Evolutionary conservation across 805 yeast species (phyloP), one percentile per base, ranked within the genome.

Genomic region (Jamesozyma gamospora): DNA sequence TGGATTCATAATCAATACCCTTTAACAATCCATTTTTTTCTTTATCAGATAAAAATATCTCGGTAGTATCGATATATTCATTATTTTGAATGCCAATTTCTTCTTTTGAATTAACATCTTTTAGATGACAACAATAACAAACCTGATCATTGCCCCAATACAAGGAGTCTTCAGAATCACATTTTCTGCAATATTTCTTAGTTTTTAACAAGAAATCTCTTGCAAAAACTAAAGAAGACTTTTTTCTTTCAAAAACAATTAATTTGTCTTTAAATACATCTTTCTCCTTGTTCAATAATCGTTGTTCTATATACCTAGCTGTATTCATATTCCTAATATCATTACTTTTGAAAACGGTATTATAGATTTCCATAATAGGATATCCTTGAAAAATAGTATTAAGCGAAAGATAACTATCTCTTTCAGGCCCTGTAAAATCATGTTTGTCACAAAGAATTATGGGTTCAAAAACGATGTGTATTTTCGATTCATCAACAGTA

Each of bases 101-200:
- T 17, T 26, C 16, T n/a, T 16, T 27, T 11, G 11, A 15, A 34
- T 16, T 15, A 5, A 16, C 6, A 10, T 34, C 5, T 9, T 10
- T 39, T 28, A 49, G 19, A 28, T 47, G 46, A 33, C 56, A 55
- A 12, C 41, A 17, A 34, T 52, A 53, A 26, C 53, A 51, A n/a
- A 48, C 34, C 9, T 35, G 19, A 9, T 41, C 28, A 8, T 33
- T 35, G 36, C 46, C 50, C 61, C 61, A 56, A 29, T 36, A 51
- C 7, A 52, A 37, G 12, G 46, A 42, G 4, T 19, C 33, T 4
- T 24, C 34, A 9, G 41, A 43, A 2, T 35, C 34, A 35, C 61
- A 56, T 8, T 29, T 37, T 7, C 14, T 15, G 25, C 61, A 56
- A n/a, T 19, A 32, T 25, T 37, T 41, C 15, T 25, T 28, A 11